Percentiles rank a stretch among this genome's conserved stretches.
Evolutionary conservation across 176 grass and related monocot genomes (phyloP).

Genomic region (Tillandsia leiboldiana): DNA sequence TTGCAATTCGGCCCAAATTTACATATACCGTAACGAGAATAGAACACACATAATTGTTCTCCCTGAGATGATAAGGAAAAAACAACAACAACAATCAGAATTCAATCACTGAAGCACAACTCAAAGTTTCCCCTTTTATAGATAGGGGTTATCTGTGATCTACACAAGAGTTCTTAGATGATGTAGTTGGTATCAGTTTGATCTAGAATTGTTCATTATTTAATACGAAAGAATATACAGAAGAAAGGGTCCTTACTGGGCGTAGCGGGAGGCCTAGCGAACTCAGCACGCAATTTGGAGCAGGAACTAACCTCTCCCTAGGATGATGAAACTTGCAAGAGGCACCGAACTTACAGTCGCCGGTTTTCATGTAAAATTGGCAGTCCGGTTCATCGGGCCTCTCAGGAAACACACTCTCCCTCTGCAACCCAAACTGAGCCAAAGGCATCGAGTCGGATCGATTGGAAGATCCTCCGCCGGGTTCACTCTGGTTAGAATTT

Average conservation of each 20-base stretch:
- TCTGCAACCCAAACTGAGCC: slow-evolving; percentile 50
- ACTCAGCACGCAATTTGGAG: slow-evolving; percentile 79
- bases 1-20: slow-evolving; percentile 96
- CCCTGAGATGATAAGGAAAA: slow-evolving; percentile 39
- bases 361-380: slow-evolving; percentile 99
- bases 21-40: slow-evolving; percentile 96
- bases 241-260: slow-evolving; percentile 40
- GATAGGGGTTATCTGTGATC: not conserved
- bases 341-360: slow-evolving; percentile 96
- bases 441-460: slow-evolving; percentile 45
- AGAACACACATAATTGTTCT: slow-evolving; percentile 86
- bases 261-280: slow-evolving; percentile 92
- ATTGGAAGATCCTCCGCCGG: slow-evolving; percentile 37
- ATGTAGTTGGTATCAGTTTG: not conserved
- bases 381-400: slow-evolving; percentile 97
- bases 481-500: slow-evolving; percentile 66
- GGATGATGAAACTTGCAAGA: slow-evolving; percentile 99
- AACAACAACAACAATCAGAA: not conserved
- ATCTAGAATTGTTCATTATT: not conserved
- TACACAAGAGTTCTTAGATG: not conserved
- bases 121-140: not conserved
- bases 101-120: not conserved
- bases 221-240: slow-evolving; percentile 2
- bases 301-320: slow-evolving; percentile 50
- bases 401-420: slow-evolving; percentile 91